phyloP scores from a whole-genome alignment of 306 rosid genomes.

The Neltuma alba region DNA sequence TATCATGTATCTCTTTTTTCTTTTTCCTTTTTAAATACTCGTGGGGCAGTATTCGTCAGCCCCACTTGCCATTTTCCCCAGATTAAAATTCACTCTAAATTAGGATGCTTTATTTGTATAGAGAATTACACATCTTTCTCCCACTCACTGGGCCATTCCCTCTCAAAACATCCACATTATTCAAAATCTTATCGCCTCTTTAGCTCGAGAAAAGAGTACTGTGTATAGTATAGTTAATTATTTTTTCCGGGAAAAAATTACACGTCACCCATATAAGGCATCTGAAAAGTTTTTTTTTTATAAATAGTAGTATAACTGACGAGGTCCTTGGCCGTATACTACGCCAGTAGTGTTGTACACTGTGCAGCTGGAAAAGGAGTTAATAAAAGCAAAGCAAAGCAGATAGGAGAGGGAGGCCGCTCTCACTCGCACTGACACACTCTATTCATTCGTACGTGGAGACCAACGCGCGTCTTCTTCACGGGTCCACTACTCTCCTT shows the following conservation, averaged over 20 bases:
- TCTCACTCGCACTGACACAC: neutral
- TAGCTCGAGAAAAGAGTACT: neutral
- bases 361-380: slow-evolving; percentile 48
- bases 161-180: neutral
- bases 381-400: neutral
- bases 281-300: neutral
- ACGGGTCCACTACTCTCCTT: neutral
- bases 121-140: neutral
- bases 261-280: neutral
- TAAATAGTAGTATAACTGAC: neutral
- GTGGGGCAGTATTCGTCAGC: neutral
- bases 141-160: neutral
- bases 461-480: neutral
- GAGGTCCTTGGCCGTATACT: neutral
- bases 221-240: neutral
- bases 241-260: neutral
- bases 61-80: slow-evolving; percentile 30
- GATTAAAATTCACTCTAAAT: neutral
- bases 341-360: neutral
- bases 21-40: too few species aligned
- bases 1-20: too few species aligned
- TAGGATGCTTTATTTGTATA: neutral
- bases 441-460: neutral
- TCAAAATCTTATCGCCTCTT: neutral
- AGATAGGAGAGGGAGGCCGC: neutral